Percentiles rank a stretch among this genome's conserved stretches.
These are phyloP conservation scores for Martiniozyma asiatica DNA, from an alignment of 1,139 yeast species.

Conservation along the genomic window DNA sequence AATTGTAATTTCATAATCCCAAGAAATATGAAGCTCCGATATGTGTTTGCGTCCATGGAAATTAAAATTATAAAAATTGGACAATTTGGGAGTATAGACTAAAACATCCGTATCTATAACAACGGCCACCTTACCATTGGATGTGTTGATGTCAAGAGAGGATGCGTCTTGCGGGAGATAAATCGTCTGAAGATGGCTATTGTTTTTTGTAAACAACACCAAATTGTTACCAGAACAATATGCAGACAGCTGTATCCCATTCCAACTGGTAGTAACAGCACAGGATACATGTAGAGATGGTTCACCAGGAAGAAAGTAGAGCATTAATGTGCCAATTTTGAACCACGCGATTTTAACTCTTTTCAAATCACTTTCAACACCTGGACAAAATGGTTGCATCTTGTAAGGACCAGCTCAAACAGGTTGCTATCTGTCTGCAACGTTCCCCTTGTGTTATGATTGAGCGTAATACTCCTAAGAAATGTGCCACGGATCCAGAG, in stretches of 20 bases:
- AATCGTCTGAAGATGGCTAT: constrained; percentile 58
- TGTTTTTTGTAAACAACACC: constrained; percentile 44
- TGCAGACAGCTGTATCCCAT: constrained; percentile 48
- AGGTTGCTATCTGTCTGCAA: constrained; percentile 89
- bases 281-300: constrained; percentile 49
- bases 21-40: constrained; percentile 22
- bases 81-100: constrained; percentile 33
- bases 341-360: background rate
- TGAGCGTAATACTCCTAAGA: constrained; percentile 80
- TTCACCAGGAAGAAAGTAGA: constrained; percentile 75
- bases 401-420: constrained; percentile 87
- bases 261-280: constrained; percentile 58
- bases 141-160: constrained; percentile 50
- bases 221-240: constrained; percentile 87
- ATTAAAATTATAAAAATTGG: constrained; percentile 22
- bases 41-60: constrained; percentile 22
- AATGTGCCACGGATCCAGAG: constrained; percentile 75
- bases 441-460: constrained; percentile 93
- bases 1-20: constrained; percentile 33
- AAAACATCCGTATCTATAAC: constrained; percentile 26
- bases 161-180: constrained; percentile 57
- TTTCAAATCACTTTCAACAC: background rate
- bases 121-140: constrained; percentile 48
- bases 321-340: constrained; percentile 32
- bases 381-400: constrained; percentile 21